phyloP scores from a whole-genome alignment of 83 land plant genomes.

The Isoetes engelmannii region DNA sequence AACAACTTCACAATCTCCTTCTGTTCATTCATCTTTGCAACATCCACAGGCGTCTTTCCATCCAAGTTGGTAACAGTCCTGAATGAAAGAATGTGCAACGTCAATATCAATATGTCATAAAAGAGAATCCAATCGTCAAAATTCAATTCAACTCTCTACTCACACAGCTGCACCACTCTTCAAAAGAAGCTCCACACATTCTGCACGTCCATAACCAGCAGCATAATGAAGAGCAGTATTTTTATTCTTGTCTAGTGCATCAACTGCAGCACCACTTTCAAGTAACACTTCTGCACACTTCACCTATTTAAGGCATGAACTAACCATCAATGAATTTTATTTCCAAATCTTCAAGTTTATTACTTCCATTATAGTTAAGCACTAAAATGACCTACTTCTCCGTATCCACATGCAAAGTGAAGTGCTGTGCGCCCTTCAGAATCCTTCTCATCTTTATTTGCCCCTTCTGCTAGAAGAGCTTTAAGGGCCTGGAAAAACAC shows the following conservation, averaged over 20 bases:
- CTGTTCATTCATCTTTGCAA: conserved; percentile 60
- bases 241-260: conserved; percentile 79
- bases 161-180: conserved; percentile 92
- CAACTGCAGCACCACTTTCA: conserved; percentile 72
- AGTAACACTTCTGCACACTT: conserved; percentile 69
- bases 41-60: conserved; percentile 68
- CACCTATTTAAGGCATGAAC: conserved; percentile 31
- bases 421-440: conserved; percentile 82
- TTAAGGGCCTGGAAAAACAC: conserved; percentile 51
- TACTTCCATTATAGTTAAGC: background rate
- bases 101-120: no score
- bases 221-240: conserved; percentile 91
- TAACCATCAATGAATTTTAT: background rate
- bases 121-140: no score
- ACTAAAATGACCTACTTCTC: conserved; percentile 52
- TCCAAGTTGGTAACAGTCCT: conserved; percentile 60
- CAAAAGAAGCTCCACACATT: conserved; percentile 70
- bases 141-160: conserved; percentile 14
- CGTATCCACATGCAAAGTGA: conserved; percentile 94
- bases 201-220: conserved; percentile 78
- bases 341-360: background rate
- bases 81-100: conserved; percentile 1
- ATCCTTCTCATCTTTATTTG: conserved; percentile 83
- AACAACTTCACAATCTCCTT: conserved; percentile 56
- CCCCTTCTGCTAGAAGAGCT: conserved; percentile 64